A percentile compares a stretch with the other conserved stretches of the same genome.
phyloP scores from a whole-genome alignment of 805 yeast genomes.

The Wickerhamiella dianesei region DNA sequence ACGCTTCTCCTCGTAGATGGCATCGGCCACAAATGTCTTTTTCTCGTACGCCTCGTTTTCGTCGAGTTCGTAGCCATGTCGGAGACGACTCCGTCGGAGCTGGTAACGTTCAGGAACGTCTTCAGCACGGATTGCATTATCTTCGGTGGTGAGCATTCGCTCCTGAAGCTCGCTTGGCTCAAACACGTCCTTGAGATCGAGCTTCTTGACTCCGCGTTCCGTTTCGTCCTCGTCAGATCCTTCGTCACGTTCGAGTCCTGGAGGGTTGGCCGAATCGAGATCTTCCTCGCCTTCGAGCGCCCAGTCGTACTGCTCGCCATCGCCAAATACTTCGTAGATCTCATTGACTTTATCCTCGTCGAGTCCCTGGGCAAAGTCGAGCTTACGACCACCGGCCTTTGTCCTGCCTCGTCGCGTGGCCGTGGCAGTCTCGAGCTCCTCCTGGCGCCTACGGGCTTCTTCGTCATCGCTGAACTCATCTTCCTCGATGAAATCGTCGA shows the following conservation, averaged over 20 bases:
- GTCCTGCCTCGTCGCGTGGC: constrained; percentile 5
- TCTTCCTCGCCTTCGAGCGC: constrained; percentile 84
- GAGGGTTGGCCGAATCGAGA: constrained; percentile 16
- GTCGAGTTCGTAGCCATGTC: constrained; percentile 48
- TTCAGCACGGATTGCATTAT: constrained; percentile 69
- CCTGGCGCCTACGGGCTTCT: constrained; percentile 53
- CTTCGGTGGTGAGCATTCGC: constrained; percentile 82
- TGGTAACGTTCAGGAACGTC: constrained; percentile 93
- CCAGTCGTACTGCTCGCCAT: constrained; percentile 96
- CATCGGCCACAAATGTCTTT: constrained; percentile 66
- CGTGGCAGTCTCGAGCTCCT: constrained; percentile 31
- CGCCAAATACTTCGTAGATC: constrained; percentile 89
- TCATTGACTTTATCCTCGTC: constrained; percentile 89
- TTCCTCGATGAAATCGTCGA: constrained; percentile 94
- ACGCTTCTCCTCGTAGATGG: constrained; percentile 44
- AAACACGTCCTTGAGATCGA: constrained; percentile 72
- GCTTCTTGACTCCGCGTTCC: constrained; percentile 26
- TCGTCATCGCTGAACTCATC: constrained; percentile 72
- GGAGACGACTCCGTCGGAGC: constrained; percentile 51
- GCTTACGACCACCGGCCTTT: background rate
- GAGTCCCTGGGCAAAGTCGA: constrained; percentile 31
- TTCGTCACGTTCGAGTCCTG: constrained; percentile 9
- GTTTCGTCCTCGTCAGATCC: constrained; percentile 22
- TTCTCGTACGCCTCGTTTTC: constrained; percentile 59
- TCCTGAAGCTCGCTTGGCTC: constrained; percentile 89